Evolutionary conservation across 1,284 basidiomycete genomes (phyloP).

Genomic region (Fomitopsis palustris): DNA sequence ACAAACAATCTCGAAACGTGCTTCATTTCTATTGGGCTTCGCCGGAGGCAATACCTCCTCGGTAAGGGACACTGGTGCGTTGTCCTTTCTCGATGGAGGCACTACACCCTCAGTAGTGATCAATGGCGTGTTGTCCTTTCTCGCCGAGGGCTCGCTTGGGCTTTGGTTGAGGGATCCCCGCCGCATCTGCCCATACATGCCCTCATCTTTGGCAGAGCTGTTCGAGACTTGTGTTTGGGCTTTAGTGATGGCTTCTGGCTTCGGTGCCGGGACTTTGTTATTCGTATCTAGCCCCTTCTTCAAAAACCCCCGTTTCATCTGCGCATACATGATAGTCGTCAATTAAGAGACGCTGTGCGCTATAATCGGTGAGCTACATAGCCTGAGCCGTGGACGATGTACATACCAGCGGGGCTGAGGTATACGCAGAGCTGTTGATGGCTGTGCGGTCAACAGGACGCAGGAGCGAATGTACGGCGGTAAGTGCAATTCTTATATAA

Average conservation of each 20-base stretch:
- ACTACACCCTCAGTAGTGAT: too few relatives aligned
- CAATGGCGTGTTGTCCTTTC: neutral
- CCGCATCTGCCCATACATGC: neutral
- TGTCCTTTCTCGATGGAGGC: neutral
- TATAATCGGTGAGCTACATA: too few relatives aligned
- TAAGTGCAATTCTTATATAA: too few relatives aligned
- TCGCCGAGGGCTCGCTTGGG: neutral
- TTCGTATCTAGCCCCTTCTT: neutral
- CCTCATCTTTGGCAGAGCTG: neutral
- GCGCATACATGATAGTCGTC: neutral
- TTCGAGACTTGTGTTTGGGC: neutral
- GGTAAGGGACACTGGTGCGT: neutral
- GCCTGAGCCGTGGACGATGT: neutral
- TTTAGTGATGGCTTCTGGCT: neutral
- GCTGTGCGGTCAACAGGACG: too few relatives aligned
- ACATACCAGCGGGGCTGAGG: too few relatives aligned
- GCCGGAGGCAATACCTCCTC: neutral
- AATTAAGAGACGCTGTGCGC: too few relatives aligned
- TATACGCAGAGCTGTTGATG: too few relatives aligned
- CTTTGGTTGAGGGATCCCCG: neutral
- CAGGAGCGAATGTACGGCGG: too few relatives aligned
- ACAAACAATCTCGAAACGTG: neutral
- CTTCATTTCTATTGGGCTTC: neutral
- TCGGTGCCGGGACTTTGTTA: neutral
- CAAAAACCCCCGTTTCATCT: neutral